Evolutionary conservation across 768 basidiomycete genomes (phyloP), one percentile per base, ranked within the genome.

Genomic region (Pleurotus tuber-regium): DNA sequence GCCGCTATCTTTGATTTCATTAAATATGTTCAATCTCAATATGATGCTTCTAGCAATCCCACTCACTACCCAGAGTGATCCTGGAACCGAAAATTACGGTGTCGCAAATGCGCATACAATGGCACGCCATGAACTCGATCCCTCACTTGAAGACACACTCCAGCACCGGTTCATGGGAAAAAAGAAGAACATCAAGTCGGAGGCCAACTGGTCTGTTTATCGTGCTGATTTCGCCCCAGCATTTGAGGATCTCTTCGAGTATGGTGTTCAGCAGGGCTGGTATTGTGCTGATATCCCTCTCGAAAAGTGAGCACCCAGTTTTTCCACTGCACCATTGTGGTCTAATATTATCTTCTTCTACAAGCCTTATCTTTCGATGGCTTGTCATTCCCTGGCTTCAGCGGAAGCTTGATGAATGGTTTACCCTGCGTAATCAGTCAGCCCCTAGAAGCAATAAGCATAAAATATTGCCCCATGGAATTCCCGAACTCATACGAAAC

Each of bases 51-150:
- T 41, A 41, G 40, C 40, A 14, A 41, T 76, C 1, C 71, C 75
- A 3, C 50, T 77, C 0, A 49, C 72, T 0, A 75, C 74, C 0
- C 75, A 76, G 48, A 75, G 73, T 50, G 74, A 77, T 59, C 70
- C 60, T 2, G 75, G 75, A 0, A 57, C 63, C 0, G 74, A 77
- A 53, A 78, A 78, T 50, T 68, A 66, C 57, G 67, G 69, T 2
- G 63, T 76, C 33, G 77, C 76, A 6, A 76, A 78, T 56, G 64
- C 57, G 0, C 74, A 78, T 1, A 75, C 75, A 0, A 25, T 57
- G 4, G 58, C 75, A 0, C 63, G 68, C 1, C 76, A 76, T 6
- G 38, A 23, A 4, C 59, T 65, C 2, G 70, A 76, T 46, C 62
- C 67, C 0, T 25, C 56, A 0, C 55, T 75, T 0, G 7, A 3